Percentiles rank a stretch among this genome's conserved stretches.
Conservation (phyloP, 1,284 basidiomycete genomes). For the Austropuccinia psidii region DNA sequence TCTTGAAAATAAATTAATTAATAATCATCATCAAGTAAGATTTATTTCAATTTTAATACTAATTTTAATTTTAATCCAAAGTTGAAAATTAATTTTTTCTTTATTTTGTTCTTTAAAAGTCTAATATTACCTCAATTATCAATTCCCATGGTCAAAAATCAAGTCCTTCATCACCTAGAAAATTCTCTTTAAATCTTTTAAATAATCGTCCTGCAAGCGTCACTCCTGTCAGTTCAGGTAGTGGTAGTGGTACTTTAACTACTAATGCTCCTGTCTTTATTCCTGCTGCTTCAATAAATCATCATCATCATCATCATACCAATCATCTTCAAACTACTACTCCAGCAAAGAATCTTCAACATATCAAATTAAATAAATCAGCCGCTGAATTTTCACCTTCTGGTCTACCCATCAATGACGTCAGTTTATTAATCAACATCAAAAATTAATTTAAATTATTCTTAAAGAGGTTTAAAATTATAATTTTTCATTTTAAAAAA, state of each 20-base stretch:
- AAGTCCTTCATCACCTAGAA: constrained; percentile 32
- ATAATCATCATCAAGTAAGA: no score
- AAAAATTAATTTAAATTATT: no score
- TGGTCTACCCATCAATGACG: constrained; percentile 27
- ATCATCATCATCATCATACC: neutral
- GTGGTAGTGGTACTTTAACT: constrained; percentile 4
- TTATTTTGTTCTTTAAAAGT: no score
- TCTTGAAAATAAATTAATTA: no score
- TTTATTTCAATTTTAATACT: no score
- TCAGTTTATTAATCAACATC: no score
- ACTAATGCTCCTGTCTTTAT: constrained; percentile 34
- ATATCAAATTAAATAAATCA: constrained; percentile 30
- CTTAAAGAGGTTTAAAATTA: no score
- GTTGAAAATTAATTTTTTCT: no score
- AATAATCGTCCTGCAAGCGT: constrained; percentile 15
- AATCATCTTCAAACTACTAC: neutral
- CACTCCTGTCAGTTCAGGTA: constrained; percentile 10
- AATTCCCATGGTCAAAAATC: constrained; percentile 24
- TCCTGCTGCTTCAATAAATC: neutral
- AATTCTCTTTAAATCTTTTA: constrained; percentile 20
- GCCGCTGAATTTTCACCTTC: constrained; percentile 36
- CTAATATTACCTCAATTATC: neutral
- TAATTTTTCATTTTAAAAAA: neutral
- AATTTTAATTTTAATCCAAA: no score
- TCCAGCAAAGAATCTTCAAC: neutral